phyloP scores from a whole-genome alignment of 805 yeast genomes.

The Kregervanrija fluxuum region DNA sequence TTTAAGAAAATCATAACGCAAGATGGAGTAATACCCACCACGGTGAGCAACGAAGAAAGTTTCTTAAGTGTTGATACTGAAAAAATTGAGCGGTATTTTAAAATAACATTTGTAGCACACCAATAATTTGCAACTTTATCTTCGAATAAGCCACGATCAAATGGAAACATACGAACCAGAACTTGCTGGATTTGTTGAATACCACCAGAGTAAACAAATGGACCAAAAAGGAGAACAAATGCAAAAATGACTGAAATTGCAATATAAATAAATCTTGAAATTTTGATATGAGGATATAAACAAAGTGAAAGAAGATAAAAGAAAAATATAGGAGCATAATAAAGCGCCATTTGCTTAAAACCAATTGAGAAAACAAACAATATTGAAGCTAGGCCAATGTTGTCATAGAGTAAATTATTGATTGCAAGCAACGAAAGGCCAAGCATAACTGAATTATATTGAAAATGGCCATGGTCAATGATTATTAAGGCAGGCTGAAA shows the following conservation, averaged over 20 bases:
- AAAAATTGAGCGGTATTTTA: constrained; percentile 60
- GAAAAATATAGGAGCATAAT: constrained; percentile 86
- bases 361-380: constrained; percentile 72
- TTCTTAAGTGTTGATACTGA: constrained; percentile 51
- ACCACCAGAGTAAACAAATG: constrained; percentile 47
- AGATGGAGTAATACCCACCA: constrained; percentile 48
- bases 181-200: constrained; percentile 49
- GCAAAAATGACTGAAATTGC: constrained; percentile 58
- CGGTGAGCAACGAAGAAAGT: constrained; percentile 47
- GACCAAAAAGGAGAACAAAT: constrained; percentile 44
- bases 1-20: constrained; percentile 41
- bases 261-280: constrained; percentile 53
- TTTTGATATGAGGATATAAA: constrained; percentile 33
- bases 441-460: constrained; percentile 89
- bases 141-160: constrained; percentile 88
- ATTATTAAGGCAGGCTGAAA: constrained; percentile 77
- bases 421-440: constrained; percentile 72
- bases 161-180: constrained; percentile 74
- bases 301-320: constrained; percentile 62
- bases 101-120: constrained; percentile 81
- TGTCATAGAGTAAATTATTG: constrained; percentile 55
- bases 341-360: constrained; percentile 94
- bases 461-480: constrained; percentile 97
- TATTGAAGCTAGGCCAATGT: constrained; percentile 59
- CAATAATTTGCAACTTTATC: constrained; percentile 97